Percentiles rank a stretch among this genome's conserved stretches.
Conservation (phyloP, 768 basidiomycete species). For the Fomitopsis serialis region DNA sequence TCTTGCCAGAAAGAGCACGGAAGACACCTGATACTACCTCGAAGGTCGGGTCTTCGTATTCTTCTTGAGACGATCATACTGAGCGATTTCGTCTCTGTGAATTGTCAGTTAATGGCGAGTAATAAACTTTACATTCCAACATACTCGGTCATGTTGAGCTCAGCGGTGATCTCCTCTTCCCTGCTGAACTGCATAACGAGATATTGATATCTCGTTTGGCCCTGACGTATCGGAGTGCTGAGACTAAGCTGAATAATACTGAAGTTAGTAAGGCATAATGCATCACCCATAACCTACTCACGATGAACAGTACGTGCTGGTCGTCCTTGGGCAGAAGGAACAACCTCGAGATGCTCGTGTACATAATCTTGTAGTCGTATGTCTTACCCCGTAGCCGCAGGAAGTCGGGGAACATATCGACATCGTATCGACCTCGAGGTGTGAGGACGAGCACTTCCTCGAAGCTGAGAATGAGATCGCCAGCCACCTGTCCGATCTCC, state of each 20-base stretch:
- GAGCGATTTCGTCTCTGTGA: slow-evolving; percentile 65
- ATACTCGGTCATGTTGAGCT: slow-evolving; percentile 89
- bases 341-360: slow-evolving; percentile 77
- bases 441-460: slow-evolving; percentile 93
- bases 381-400: slow-evolving; percentile 95
- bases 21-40: slow-evolving; percentile 94
- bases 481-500: slow-evolving; percentile 85
- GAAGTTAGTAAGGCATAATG: not conserved
- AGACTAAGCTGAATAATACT: slow-evolving; percentile 65
- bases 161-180: slow-evolving; percentile 95
- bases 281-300: slow-evolving; percentile 33
- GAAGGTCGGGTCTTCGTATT: slow-evolving; percentile 95
- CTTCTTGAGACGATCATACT: slow-evolving; percentile 83
- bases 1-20: slow-evolving; percentile 85
- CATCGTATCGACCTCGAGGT: slow-evolving; percentile 93
- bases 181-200: slow-evolving; percentile 97
- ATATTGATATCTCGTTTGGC: slow-evolving; percentile 96
- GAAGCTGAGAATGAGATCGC: slow-evolving; percentile 90
- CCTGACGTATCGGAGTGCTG: slow-evolving; percentile 92
- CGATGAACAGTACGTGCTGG: slow-evolving; percentile 91
- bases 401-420: slow-evolving; percentile 97
- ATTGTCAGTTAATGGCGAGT: slow-evolving; percentile 1
- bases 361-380: slow-evolving; percentile 97
- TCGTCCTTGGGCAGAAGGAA: slow-evolving; percentile 98
- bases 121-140: slow-evolving; percentile 22